Evolutionary conservation across 2,329 filamentous ascomycete genomes (phyloP).

Genomic region (Triangularia setosa): DNA sequence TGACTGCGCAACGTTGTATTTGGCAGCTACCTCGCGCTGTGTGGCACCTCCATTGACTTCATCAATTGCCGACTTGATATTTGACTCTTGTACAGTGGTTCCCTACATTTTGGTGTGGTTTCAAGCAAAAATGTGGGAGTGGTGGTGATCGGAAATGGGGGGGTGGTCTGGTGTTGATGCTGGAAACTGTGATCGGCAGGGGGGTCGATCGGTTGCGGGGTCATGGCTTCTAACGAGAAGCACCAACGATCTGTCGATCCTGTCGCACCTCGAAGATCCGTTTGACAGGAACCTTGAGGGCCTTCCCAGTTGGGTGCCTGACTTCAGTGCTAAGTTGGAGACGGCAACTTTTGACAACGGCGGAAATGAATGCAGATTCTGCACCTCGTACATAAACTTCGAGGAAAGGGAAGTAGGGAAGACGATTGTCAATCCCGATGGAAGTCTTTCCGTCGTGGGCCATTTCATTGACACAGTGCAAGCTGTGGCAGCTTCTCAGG

Average conservation of each 20-base stretch:
- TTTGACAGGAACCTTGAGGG: background rate
- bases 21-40: no score
- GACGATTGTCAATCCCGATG: background rate
- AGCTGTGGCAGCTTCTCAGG: background rate
- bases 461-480: background rate
- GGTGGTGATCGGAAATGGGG: no score
- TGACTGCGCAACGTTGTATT: no score
- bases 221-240: no score
- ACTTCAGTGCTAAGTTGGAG: background rate
- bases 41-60: no score
- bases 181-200: no score
- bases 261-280: background rate
- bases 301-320: background rate
- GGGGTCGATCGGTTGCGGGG: no score
- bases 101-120: no score
- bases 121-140: no score
- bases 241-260: background rate
- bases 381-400: background rate
- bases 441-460: background rate
- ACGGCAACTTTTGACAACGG: background rate
- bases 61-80: no score
- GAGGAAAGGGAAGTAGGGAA: background rate
- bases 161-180: no score
- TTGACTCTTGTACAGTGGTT: no score
- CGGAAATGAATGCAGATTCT: background rate